phyloP scores from a whole-genome alignment of 768 basidiomycete species.

The Coprinopsis cinerea region DNA sequence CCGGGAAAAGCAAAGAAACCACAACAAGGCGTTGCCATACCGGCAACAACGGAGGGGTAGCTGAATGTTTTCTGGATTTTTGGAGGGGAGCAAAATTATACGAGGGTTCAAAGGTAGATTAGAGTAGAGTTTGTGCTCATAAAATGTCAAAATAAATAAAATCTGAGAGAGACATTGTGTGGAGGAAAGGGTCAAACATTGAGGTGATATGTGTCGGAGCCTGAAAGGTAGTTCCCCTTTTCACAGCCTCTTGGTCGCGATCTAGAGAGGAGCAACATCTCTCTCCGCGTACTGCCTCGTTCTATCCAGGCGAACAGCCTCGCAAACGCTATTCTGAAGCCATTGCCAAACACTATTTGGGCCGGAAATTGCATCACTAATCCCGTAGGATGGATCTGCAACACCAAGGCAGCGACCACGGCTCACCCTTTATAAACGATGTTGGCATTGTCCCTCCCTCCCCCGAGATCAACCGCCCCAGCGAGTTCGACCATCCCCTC shows the following conservation, averaged over 20 bases:
- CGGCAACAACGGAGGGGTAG: not conserved
- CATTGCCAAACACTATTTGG: not conserved
- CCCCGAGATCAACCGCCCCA: conserved; percentile 20
- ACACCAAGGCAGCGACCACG: conserved; percentile 2
- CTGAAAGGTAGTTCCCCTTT: not conserved
- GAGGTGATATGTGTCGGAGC: not conserved
- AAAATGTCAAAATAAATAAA: not conserved
- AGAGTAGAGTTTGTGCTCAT: not conserved
- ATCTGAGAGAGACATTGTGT: too few species aligned
- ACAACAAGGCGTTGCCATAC: not conserved
- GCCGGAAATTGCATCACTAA: not conserved
- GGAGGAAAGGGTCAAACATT: not conserved
- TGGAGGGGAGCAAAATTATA: not conserved
- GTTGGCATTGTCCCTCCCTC: conserved; percentile 20
- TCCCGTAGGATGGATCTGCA: conserved; percentile 8
- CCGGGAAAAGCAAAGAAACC: not conserved
- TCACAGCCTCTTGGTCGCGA: not conserved
- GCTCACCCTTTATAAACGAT: conserved; percentile 23
- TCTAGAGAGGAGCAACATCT: too few species aligned
- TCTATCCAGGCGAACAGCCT: not conserved
- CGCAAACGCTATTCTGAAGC: not conserved
- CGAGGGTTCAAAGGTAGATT: not conserved
- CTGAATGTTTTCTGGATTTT: not conserved
- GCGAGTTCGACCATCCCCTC: conserved; percentile 15
- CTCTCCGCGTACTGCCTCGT: not conserved